These are phyloP conservation scores for Papiliotrema terrestris DNA, from an alignment of 1,284 basidiomycete species.

Conservation along the genomic window DNA sequence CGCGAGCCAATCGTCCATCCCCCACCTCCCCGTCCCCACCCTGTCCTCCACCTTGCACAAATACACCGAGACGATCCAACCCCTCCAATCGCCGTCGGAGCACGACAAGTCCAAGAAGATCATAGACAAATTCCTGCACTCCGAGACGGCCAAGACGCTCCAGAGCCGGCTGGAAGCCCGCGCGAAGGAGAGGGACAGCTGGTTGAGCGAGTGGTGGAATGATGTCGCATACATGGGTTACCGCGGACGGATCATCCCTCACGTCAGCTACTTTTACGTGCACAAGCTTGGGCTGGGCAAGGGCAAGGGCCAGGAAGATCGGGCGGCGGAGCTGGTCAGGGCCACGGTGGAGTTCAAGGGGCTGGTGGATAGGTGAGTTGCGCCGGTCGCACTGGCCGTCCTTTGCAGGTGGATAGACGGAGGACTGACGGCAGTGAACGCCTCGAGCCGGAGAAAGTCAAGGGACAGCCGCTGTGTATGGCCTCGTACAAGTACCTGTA, in stretches of 20 bases:
- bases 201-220: slow-evolving; percentile 98
- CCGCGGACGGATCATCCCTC: slow-evolving; percentile 80
- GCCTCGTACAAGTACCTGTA: slow-evolving; percentile 89
- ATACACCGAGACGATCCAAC: slow-evolving; percentile 78
- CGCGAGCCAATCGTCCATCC: slow-evolving; percentile 73
- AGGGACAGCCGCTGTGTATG: slow-evolving; percentile 83
- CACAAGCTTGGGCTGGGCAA: slow-evolving; percentile 66
- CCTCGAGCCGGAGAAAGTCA: slow-evolving; percentile 86
- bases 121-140: slow-evolving; percentile 68
- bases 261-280: slow-evolving; percentile 93
- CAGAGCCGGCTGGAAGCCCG: slow-evolving; percentile 75
- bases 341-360: slow-evolving; percentile 78
- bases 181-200: slow-evolving; percentile 63
- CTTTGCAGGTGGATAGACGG: no score
- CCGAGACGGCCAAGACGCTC: slow-evolving; percentile 68
- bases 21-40: slow-evolving; percentile 76
- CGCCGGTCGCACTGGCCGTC: no score
- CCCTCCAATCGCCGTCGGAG: slow-evolving; percentile 64
- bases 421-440: slow-evolving; percentile 55
- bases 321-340: slow-evolving; percentile 78
- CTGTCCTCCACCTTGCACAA: slow-evolving; percentile 75
- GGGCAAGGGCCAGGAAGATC: slow-evolving; percentile 58
- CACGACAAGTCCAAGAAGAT: slow-evolving; percentile 59
- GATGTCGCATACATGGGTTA: slow-evolving; percentile 65
- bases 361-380: slow-evolving; percentile 69